Conservation (phyloP, 2,329 filamentous ascomycete species). For the Akanthomyces dipterigenus region DNA sequence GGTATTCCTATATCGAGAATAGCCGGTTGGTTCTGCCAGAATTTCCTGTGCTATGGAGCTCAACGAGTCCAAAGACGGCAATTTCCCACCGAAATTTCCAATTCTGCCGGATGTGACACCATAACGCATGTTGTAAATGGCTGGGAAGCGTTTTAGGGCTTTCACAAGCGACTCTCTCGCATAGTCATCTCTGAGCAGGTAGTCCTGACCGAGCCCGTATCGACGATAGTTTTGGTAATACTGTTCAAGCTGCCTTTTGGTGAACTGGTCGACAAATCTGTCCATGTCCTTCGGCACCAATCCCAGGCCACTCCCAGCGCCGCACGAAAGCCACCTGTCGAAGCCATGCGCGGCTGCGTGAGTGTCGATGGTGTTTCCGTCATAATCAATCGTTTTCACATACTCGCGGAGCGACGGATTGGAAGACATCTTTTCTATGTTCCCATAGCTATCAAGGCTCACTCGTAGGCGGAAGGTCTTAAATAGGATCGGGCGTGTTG, state of each 20-base stretch:
- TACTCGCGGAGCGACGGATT: not conserved
- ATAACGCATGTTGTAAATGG: not conserved
- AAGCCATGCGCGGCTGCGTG: not conserved
- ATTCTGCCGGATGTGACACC: not conserved
- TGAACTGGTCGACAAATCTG: not conserved
- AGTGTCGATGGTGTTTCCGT: not conserved
- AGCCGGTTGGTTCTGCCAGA: not conserved
- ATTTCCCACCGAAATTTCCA: not conserved
- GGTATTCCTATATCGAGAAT: not conserved
- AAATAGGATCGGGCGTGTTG: not conserved
- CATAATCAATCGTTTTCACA: not conserved
- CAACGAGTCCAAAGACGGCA: not conserved
- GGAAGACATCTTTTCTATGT: not conserved
- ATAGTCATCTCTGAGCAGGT: not conserved
- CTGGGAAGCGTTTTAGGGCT: not conserved
- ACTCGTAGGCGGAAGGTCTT: not conserved
- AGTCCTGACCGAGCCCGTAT: not conserved
- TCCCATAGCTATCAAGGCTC: not conserved
- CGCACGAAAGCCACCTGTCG: not conserved
- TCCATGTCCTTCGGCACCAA: not conserved
- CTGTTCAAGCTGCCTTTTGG: not conserved
- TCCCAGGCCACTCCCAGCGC: not conserved
- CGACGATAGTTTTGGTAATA: not conserved
- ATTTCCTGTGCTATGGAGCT: not conserved
- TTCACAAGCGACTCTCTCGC: not conserved